phyloP scores from a whole-genome alignment of 1,284 basidiomycete genomes.

The Irpex sp. region DNA sequence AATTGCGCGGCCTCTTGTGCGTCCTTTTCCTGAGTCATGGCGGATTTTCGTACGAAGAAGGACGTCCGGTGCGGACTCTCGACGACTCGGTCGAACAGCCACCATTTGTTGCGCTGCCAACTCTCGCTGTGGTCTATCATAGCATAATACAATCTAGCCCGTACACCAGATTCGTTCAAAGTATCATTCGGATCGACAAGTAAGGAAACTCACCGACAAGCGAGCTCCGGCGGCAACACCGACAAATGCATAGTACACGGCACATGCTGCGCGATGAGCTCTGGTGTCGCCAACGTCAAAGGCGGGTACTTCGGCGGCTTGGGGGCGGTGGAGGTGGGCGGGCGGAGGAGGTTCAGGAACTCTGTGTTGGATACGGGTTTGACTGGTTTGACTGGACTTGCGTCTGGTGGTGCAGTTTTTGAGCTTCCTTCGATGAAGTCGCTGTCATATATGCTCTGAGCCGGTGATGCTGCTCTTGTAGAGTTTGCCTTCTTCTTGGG shows the following conservation, averaged over 20 bases:
- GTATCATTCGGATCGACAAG: too few relatives aligned
- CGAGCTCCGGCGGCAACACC: slow-evolving; percentile 64
- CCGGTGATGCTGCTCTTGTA: slow-evolving; percentile 11
- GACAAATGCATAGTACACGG: slow-evolving; percentile 74
- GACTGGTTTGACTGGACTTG: slow-evolving; percentile 8
- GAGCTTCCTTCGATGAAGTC: background rate
- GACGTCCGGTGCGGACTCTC: slow-evolving; percentile 81
- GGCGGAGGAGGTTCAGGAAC: slow-evolving; percentile 46
- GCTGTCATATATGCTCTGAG: background rate
- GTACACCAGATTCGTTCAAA: too few relatives aligned
- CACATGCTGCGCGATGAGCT: slow-evolving; percentile 61
- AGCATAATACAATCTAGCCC: slow-evolving; percentile 51
- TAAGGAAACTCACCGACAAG: slow-evolving; percentile 34
- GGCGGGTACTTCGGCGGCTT: slow-evolving; percentile 38
- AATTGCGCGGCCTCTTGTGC: slow-evolving; percentile 64
- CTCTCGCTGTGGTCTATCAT: slow-evolving; percentile 56
- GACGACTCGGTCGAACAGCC: slow-evolving; percentile 74
- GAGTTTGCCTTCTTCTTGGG: slow-evolving; percentile 10
- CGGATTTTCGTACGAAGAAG: slow-evolving; percentile 55
- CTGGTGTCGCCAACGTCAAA: slow-evolving; percentile 48
- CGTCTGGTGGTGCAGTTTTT: background rate
- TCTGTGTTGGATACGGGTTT: slow-evolving; percentile 27
- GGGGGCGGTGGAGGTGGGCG: slow-evolving; percentile 34
- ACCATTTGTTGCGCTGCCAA: slow-evolving; percentile 81
- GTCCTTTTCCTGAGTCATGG: slow-evolving; percentile 33